Evolutionary conservation across 257 asterid species (phyloP).

Genomic region (Fraxinus cuspidata): DNA sequence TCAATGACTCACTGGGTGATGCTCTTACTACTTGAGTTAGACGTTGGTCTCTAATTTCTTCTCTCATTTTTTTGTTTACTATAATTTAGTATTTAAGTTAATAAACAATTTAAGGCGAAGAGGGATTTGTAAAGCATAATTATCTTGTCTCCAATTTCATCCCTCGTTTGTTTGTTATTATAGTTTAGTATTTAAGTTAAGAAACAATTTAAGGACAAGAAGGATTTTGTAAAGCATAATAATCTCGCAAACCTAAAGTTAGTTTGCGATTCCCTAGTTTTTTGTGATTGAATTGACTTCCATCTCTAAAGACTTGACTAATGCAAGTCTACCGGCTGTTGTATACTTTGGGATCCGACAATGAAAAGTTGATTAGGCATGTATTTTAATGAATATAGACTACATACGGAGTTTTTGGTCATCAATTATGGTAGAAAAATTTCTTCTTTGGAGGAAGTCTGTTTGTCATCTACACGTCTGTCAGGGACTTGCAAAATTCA

Average conservation of each 20-base stretch:
- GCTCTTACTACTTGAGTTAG: too few species aligned
- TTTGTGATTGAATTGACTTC: not conserved
- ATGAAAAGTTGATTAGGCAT: not conserved
- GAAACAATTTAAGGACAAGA: not conserved
- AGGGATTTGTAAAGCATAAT: not conserved
- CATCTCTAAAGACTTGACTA: constrained; percentile 1
- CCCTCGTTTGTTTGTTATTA: not conserved
- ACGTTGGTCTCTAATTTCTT: not conserved
- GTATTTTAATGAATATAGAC: not conserved
- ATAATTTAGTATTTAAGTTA: not conserved
- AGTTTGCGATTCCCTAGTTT: not conserved
- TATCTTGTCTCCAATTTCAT: not conserved
- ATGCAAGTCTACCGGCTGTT: constrained; percentile 9
- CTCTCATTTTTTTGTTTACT: not conserved
- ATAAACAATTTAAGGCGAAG: not conserved
- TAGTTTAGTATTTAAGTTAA: not conserved
- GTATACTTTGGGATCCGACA: not conserved
- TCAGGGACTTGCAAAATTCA: not conserved
- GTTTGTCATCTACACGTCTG: not conserved
- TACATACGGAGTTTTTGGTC: not conserved
- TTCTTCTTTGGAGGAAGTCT: not conserved
- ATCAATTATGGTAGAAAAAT: not conserved
- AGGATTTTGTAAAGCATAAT: not conserved
- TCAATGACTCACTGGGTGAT: too few species aligned
- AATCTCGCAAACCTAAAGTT: not conserved